A percentile compares a stretch with the other conserved stretches of the same genome.
These are phyloP conservation scores for Phytopythium ostracodes DNA, from an alignment of 352 stramenopile genomes.

Conservation along the genomic window DNA sequence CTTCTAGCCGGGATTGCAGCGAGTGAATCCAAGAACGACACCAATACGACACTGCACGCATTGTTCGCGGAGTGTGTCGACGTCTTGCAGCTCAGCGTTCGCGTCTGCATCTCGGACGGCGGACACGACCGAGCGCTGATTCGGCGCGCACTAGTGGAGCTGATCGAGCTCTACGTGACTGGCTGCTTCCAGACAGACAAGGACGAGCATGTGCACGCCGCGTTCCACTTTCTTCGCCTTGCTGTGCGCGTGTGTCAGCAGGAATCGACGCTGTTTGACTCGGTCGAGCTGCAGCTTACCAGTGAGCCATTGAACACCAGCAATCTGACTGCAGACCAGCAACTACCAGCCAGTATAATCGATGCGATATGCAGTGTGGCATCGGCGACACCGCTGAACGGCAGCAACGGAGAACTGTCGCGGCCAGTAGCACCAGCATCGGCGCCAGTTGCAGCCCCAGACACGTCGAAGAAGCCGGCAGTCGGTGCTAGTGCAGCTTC, in stretches of 20 bases:
- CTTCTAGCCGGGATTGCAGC: background rate
- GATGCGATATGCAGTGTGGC: slow-evolving; percentile 2
- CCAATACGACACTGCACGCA: background rate
- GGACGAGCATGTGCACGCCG: slow-evolving; percentile 57
- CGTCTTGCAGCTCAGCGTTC: slow-evolving; percentile 28
- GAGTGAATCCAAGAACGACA: background rate
- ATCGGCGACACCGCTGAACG: background rate
- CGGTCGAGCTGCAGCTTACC: slow-evolving; percentile 46
- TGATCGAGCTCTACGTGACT: slow-evolving; percentile 59
- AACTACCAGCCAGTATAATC: slow-evolving; percentile 1
- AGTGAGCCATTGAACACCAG: background rate
- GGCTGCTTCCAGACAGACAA: slow-evolving; percentile 34
- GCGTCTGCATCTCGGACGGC: slow-evolving; percentile 34
- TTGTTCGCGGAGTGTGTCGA: slow-evolving; percentile 12
- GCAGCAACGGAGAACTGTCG: background rate
- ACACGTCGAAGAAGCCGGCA: slow-evolving; percentile 8
- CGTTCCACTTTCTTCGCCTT: slow-evolving; percentile 67
- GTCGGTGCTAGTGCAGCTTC: background rate
- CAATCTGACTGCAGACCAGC: background rate
- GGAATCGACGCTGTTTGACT: slow-evolving; percentile 49
- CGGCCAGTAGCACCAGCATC: background rate
- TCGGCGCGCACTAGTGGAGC: slow-evolving; percentile 43
- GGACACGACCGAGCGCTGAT: slow-evolving; percentile 59
- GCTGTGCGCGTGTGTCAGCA: slow-evolving; percentile 38
- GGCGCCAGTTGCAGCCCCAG: background rate